Conservation (phyloP, 148 eudicot genomes). For the Rhododendron vialii region DNA sequence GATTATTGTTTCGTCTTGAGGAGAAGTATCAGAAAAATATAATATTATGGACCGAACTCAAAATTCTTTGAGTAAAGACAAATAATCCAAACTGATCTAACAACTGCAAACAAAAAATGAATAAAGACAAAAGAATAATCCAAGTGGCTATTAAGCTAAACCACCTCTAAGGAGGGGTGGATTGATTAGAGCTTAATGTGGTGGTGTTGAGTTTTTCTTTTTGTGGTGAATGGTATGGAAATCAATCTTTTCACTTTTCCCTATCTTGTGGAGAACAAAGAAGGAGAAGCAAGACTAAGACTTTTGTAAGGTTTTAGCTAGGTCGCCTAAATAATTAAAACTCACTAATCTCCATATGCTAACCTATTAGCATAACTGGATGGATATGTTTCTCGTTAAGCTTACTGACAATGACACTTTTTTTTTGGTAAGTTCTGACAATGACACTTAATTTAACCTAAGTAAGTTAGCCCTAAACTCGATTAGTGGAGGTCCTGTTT, state of each 20-base stretch:
- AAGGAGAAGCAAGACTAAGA: background rate
- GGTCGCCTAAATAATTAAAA: background rate
- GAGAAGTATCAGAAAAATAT: background rate
- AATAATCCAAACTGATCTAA: background rate
- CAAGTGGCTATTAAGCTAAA: background rate
- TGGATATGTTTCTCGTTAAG: background rate
- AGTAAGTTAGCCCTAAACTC: background rate
- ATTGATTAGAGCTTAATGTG: background rate
- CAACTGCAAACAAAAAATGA: no score
- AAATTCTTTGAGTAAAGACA: background rate
- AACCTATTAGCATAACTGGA: background rate
- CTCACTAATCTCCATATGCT: background rate
- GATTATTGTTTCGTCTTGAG: background rate
- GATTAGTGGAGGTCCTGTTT: background rate
- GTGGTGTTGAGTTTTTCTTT: background rate
- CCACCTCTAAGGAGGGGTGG: background rate
- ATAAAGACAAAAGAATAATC: background rate
- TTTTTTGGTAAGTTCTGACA: background rate
- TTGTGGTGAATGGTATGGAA: background rate
- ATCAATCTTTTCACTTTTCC: background rate
- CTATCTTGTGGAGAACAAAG: background rate
- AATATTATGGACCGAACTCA: background rate
- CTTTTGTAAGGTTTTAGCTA: background rate
- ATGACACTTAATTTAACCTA: background rate
- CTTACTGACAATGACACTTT: background rate